A percentile compares a stretch with the other conserved stretches of the same genome.
These are phyloP conservation scores for Pestalotiopsis fici DNA, from an alignment of 2,329 filamentous ascomycete species.

Conservation along the genomic window DNA sequence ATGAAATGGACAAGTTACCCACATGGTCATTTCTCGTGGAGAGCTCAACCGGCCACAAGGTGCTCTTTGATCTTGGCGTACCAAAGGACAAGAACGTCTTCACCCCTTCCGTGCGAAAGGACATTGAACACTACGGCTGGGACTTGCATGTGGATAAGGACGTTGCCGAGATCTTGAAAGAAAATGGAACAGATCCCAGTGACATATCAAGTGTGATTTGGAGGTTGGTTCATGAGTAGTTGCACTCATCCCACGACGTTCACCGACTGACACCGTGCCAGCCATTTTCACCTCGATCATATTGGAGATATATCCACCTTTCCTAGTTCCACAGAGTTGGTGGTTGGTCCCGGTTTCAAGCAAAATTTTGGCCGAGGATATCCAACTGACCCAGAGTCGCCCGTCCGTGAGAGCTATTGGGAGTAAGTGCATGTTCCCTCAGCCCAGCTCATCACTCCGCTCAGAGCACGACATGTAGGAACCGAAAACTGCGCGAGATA, in stretches of 20 bases:
- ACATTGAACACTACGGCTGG: neutral
- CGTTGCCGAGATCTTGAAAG: neutral
- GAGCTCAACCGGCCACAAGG: neutral
- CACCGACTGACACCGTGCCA: neutral
- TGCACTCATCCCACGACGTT: neutral
- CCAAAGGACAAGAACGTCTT: neutral
- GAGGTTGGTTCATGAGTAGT: neutral
- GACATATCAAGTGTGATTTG: neutral
- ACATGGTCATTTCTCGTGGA: constrained; percentile 7
- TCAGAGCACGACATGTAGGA: too few relatives aligned
- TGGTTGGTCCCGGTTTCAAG: constrained; percentile 36
- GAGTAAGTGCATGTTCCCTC: neutral
- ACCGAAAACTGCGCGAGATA: constrained; percentile 25
- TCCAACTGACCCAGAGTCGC: constrained; percentile 15
- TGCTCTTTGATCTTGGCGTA: constrained; percentile 1
- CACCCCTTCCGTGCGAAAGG: neutral
- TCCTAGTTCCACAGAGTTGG: constrained; percentile 38
- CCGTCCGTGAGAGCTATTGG: constrained; percentile 22
- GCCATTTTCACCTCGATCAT: constrained; percentile 45
- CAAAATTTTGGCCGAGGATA: constrained; percentile 15
- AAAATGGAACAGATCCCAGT: neutral
- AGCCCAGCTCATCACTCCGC: too few relatives aligned
- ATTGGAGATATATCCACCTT: constrained; percentile 48
- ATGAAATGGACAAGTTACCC: neutral
- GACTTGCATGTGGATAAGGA: neutral